Percentiles rank a stretch among this genome's conserved stretches.
phyloP scores from a whole-genome alignment of 2,329 filamentous ascomycete genomes.

The Alternaria hordeiaustralica region DNA sequence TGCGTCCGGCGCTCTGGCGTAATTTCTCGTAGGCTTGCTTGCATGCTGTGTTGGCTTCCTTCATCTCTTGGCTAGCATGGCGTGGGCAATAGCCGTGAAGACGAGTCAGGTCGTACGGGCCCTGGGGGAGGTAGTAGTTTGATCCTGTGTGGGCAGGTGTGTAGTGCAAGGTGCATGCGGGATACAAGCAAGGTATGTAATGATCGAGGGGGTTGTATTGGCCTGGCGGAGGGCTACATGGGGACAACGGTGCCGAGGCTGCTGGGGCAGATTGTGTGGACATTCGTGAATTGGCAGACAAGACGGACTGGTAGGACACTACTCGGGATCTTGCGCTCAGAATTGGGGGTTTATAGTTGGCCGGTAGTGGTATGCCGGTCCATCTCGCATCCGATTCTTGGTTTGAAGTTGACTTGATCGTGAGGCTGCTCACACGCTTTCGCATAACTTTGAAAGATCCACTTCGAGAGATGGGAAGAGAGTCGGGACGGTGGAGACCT shows the following conservation, averaged over 20 bases:
- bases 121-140: slow-evolving; percentile 37
- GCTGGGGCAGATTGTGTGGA: slow-evolving; percentile 28
- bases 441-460: slow-evolving; percentile 4
- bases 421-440: slow-evolving; percentile 10
- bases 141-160: slow-evolving; percentile 29
- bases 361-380: slow-evolving; percentile 22
- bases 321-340: slow-evolving; percentile 17
- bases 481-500: neutral
- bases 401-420: slow-evolving; percentile 18
- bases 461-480: slow-evolving; percentile 11
- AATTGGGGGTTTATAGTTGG: slow-evolving; percentile 22
- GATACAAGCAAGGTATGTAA: slow-evolving; percentile 39
- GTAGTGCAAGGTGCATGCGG: slow-evolving; percentile 34
- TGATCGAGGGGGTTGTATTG: slow-evolving; percentile 41
- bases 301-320: slow-evolving; percentile 30
- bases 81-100: slow-evolving; percentile 36
- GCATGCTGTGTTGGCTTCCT: slow-evolving; percentile 29
- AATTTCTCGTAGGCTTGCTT: slow-evolving; percentile 37
- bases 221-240: slow-evolving; percentile 9
- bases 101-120: slow-evolving; percentile 34
- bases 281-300: slow-evolving; percentile 5
- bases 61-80: slow-evolving; percentile 38
- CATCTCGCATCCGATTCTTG: slow-evolving; percentile 20
- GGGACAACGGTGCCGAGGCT: slow-evolving; percentile 7
- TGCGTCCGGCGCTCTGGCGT: slow-evolving; percentile 43